A percentile compares a stretch with the other conserved stretches of the same genome.
Conservation (phyloP, 2,329 filamentous ascomycete species). For the Neobulgaria alba region DNA sequence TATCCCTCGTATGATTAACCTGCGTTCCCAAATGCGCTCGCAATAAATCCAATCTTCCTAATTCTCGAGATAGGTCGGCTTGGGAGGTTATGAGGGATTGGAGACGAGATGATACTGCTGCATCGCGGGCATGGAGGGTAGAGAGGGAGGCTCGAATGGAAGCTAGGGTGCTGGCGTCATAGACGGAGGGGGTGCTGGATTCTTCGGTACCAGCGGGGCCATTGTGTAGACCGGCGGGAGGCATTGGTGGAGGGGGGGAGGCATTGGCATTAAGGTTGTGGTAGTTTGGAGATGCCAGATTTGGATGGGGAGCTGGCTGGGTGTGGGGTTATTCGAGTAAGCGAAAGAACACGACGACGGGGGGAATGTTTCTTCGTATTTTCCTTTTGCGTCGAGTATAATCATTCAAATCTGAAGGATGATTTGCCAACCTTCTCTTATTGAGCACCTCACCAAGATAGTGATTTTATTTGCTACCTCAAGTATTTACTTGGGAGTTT, state of each 20-base stretch:
- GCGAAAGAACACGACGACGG: too few species aligned
- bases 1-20: constrained; percentile 69
- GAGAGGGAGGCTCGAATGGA: constrained; percentile 74
- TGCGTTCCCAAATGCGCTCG: constrained; percentile 84
- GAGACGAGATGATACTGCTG: constrained; percentile 63
- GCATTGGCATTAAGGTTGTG: constrained; percentile 28
- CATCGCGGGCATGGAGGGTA: constrained; percentile 68
- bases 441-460: too few species aligned
- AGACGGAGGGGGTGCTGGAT: constrained; percentile 35
- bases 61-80: constrained; percentile 75
- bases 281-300: too few species aligned
- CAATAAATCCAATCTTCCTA: constrained; percentile 79
- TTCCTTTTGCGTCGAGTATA: too few species aligned
- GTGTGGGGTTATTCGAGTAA: too few species aligned
- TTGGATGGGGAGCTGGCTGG: too few species aligned
- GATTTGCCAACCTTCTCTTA: too few species aligned
- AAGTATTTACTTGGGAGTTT: too few species aligned
- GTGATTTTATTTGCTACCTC: too few species aligned
- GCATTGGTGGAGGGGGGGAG: constrained; percentile 28
- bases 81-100: constrained; percentile 74
- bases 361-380: too few species aligned
- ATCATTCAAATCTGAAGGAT: too few species aligned
- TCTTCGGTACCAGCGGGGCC: constrained; percentile 20
- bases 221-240: constrained; percentile 29
- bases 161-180: constrained; percentile 63